Base-by-base conservation (phyloP, 169 alveolate species). In the Sarcocystis neurona region DNA sequence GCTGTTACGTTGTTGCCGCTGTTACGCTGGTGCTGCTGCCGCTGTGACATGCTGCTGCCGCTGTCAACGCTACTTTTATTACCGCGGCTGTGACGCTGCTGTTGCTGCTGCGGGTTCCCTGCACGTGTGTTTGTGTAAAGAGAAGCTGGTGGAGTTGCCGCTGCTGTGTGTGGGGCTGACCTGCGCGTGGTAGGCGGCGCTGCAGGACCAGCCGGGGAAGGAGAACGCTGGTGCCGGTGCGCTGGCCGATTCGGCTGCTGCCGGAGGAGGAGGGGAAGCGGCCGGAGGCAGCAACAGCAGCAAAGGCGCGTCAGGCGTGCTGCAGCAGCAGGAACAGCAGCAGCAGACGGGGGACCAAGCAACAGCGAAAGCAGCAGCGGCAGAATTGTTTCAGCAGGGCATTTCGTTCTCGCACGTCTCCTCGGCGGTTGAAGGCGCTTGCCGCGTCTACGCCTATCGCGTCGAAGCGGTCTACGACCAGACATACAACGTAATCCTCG, bases 401-500 rank as follows among this genome's bases (percentile, higher is more conserved):
- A 44, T 77, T n/a, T n/a, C 85, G 0, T 77, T 77, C 30, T 30
- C 85, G 8, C 85, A 44, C 20, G 85, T 77, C 58, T 77, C 85
- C 66, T 77, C 85, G 2, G 85, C 85, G 0, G 66, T 77, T 6
- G 85, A 77, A n/a, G 85, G 85, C 39, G 85, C 85, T 30, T 44
- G 53, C 53, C 46, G 50, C 46, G 85, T 77, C 43, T 77, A 77
- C 66, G 85, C 68, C 58, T 77, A 77, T 66, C 85, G 85, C 68
- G 85, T 77, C 66, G 85, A 77, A 43, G 85, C 85, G 5, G 85
- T 77, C 58, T 77, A 77, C 66, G 85, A 77, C 39, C 85, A 77
- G 43, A 77, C 85, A 23, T 77, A 77, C 18, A 60, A 77, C 32
- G 85, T 77, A 23, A 70, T 3, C 85, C 10, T 44, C 32, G 18